Evolutionary conservation across 495 filamentous ascomycete genomes (phyloP), one percentile per base, ranked within the genome.

Genomic region (Daldinia decipiens): DNA sequence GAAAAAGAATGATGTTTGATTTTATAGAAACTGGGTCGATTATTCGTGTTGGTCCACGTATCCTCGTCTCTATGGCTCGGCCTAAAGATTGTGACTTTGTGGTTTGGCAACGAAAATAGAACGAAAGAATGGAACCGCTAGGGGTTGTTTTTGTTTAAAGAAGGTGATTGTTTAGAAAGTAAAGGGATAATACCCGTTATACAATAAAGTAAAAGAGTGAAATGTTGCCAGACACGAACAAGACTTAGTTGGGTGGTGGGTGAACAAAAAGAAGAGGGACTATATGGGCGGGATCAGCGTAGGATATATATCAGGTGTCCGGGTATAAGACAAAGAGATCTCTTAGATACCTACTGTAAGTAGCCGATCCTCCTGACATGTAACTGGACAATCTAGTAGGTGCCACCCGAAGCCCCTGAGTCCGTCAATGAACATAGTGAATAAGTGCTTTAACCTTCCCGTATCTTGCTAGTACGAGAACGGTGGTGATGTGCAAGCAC

Each of bases 71-170:
- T 12, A 8, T 6, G 60, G 59, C 50, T 65, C n/a, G 1, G 39
- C 11, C 34, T 45, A 56, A 45, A 47, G 52, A 26, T 32, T 13
- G 50, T 43, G 66, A 50, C 68, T 74, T 69, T 72, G 56, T 68
- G 58, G 45, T 50, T 60, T 55, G 62, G 45, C 57, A 55, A 61
- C 53, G 24, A 58, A 59, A 62, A 59, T 62, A 64, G 47, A 70
- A 53, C 8, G 62, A 68, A 65, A 50, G 68, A 71, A 71, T 64
- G 68, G 38, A 67, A 59, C 53, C 63, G 15, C 68, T 67, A 26
- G 51, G 62, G 51, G 34, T 36, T 13, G 34, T 36, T 26, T 45
- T 36, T 57, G 12, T 43, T 51, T 53, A 74, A 76, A 68, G 65
- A 74, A 65, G 9, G 58, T 67, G 63, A 68, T 67, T 72, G 61